Evolutionary conservation across 2,329 filamentous ascomycete genomes (phyloP), one percentile per base, ranked within the genome.

Genomic region (Ophiostoma perfectum): DNA sequence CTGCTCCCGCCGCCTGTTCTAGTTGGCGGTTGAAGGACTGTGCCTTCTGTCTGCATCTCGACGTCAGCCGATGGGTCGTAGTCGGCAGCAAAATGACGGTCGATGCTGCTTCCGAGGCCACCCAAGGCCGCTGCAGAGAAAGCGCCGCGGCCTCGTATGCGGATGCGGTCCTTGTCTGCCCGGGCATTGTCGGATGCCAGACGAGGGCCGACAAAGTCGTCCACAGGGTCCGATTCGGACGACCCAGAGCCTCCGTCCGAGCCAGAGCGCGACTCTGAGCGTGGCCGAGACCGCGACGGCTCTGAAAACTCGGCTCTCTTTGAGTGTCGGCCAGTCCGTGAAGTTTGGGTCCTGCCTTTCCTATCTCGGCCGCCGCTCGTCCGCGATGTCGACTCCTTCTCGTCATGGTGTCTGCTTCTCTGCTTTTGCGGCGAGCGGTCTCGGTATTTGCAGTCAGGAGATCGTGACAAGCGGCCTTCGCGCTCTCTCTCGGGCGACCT

Each of bases 1-100:
- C 8, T 14, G 14, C 27, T 11, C 12, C 4, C 36, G 16, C 18
- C 44, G 47, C 4, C 41, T 11, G 42, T 11, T 12, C 42, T 45
- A 5, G 8, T 8, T 27, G 8, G 49, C 49, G 49, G 49, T 18
- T 55, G 49, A 16, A 55, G 18, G 14, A 3, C 7, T 16, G 36
- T 3, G 38, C 41, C 2, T 27, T 38, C 9, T 39, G n/a, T 52
- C 14, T 52, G 45, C 36, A 47, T 52, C 16, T 66, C 66, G 1
- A 66, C 52, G 27, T 72, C 71, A 5, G 38, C 11, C 1, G 69
- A 14, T 8, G 72, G 72, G 36, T 72, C 70, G 47, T 72, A 72
- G 55, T 69, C 70, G 38, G 63, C 66, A 1, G 68, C 67, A 63
- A 72, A 71, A 64, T 70, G 69, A 16, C 67, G 69, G 64, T 71